Evolutionary conservation across 148 eudicot genomes (phyloP).

Genomic region (Diospyros kaki): DNA sequence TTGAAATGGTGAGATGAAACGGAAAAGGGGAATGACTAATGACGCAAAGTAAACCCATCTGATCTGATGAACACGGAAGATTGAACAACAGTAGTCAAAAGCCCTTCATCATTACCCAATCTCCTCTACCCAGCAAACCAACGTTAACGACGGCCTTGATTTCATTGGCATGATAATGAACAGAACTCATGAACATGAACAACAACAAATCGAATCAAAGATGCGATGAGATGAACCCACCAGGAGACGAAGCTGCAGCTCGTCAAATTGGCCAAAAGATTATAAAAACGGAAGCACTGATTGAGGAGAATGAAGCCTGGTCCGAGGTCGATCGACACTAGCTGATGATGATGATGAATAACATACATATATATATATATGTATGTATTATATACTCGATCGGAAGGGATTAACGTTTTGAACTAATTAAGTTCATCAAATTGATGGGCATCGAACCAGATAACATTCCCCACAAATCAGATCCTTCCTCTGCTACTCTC

Average conservation of each 20-base stretch:
- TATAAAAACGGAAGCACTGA: conserved; percentile 7
- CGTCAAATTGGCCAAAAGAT: neutral
- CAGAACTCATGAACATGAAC: conserved; percentile 1
- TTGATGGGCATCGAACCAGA: conserved; percentile 39
- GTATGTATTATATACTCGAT: neutral
- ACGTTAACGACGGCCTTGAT: conserved; percentile 4
- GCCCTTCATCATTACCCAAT: conserved; percentile 10
- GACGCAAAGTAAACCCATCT: neutral
- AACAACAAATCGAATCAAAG: neutral
- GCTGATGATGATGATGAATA: neutral
- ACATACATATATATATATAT: neutral
- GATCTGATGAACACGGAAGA: neutral
- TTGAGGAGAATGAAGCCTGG: conserved; percentile 29
- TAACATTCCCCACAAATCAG: conserved; percentile 50
- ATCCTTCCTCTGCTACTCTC: conserved; percentile 18
- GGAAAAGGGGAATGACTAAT: conserved; percentile 1
- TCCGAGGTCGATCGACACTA: conserved; percentile 6
- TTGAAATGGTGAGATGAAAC: neutral
- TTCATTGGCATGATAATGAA: conserved; percentile 5
- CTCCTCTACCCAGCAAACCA: neutral
- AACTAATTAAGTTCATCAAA: conserved; percentile 2
- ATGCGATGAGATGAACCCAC: neutral
- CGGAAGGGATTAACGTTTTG: neutral
- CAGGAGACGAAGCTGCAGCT: neutral
- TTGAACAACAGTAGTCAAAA: conserved; percentile 2